Percentiles rank a stretch among this genome's conserved stretches.
Evolutionary conservation across 2,329 filamentous ascomycete genomes (phyloP).

Genomic region (Leptographium galeiforme): DNA sequence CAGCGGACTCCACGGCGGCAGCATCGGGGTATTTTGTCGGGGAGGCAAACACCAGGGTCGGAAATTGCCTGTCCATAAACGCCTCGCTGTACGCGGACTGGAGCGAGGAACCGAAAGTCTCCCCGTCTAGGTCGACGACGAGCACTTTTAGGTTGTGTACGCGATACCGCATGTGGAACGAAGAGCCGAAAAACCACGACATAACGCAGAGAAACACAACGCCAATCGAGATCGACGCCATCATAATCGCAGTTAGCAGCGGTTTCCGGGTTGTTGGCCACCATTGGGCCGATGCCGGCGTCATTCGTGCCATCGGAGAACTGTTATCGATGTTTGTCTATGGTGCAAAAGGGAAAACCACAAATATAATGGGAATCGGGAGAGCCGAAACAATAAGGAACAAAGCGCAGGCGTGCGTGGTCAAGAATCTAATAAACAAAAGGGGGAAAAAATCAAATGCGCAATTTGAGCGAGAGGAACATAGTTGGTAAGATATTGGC

Average conservation of each 20-base stretch:
- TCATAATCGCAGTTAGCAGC: not conserved
- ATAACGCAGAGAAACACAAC: not conserved
- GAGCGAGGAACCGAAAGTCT: constrained; percentile 19
- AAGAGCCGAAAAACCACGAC: constrained; percentile 1
- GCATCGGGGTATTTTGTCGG: constrained; percentile 15
- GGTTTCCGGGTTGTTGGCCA: not conserved
- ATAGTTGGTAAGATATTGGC: not conserved
- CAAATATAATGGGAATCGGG: not conserved
- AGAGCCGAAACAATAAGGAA: not conserved
- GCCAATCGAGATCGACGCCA: not conserved
- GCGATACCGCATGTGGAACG: not conserved
- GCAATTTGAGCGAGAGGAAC: not conserved
- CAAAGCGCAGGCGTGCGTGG: not conserved
- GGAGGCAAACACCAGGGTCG: constrained; percentile 17
- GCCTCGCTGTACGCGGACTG: constrained; percentile 17
- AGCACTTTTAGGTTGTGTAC: constrained; percentile 1
- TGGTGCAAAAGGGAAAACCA: not conserved
- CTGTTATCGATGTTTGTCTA: too few relatives aligned
- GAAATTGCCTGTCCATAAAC: constrained; percentile 17
- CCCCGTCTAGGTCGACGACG: constrained; percentile 18
- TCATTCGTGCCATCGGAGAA: not conserved
- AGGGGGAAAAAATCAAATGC: not conserved
- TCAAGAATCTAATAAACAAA: not conserved
- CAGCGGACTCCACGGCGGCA: constrained; percentile 16
- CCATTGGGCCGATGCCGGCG: not conserved